Evolutionary conservation across 1,139 yeast genomes (phyloP).

Genomic region (Scheffersomyces cryptocercus): DNA sequence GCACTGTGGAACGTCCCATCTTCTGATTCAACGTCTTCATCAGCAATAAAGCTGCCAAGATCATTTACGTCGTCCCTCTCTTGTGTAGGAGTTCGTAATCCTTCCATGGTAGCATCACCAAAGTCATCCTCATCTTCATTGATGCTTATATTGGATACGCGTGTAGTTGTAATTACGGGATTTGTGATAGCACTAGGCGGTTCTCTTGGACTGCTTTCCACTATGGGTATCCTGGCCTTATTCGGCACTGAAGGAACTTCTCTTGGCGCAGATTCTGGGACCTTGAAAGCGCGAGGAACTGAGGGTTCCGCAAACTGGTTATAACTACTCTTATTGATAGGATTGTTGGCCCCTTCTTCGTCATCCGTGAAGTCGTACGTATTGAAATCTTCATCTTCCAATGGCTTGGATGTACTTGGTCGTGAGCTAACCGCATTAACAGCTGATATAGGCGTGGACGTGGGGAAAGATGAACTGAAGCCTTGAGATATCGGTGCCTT

Average conservation of each 20-base stretch:
- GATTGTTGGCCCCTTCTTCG: background rate
- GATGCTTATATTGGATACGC: background rate
- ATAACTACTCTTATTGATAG: too few relatives aligned
- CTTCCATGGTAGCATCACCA: conserved; percentile 42
- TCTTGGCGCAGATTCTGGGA: conserved; percentile 3
- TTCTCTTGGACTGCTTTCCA: background rate
- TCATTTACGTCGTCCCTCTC: conserved; percentile 32
- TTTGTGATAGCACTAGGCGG: background rate
- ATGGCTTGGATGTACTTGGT: background rate
- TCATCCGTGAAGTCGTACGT: conserved; percentile 10
- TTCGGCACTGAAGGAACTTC: background rate
- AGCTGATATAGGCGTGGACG: background rate
- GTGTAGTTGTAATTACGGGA: background rate
- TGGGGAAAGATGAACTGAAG: background rate
- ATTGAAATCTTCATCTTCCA: conserved; percentile 3
- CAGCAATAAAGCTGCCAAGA: conserved; percentile 38
- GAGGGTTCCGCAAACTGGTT: background rate
- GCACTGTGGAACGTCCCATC: conserved; percentile 7
- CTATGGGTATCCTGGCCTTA: background rate
- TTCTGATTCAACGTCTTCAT: conserved; percentile 18
- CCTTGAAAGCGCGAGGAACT: conserved; percentile 4
- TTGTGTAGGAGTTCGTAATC: conserved; percentile 38
- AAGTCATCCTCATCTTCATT: conserved; percentile 41
- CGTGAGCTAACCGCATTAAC: background rate
- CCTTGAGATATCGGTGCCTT: too few relatives aligned